Base-by-base conservation (phyloP, 495 filamentous ascomycete species). In the Endocarpon pusillum region DNA sequence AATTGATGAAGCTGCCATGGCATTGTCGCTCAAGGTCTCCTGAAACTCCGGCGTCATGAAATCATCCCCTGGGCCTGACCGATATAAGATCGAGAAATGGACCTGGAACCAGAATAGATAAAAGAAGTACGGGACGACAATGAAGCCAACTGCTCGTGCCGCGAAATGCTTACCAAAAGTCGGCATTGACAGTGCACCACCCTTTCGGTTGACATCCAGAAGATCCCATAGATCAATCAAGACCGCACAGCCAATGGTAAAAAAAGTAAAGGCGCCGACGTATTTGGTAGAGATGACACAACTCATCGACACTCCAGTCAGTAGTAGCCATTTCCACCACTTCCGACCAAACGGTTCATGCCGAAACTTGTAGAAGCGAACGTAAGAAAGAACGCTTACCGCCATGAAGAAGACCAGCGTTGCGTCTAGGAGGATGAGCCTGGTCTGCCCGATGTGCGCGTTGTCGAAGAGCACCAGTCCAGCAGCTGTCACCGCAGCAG, bases 51-150 rank as follows among this genome's bases (percentile, higher is more conserved):
- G 89, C 9, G 77, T 82, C 89, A 97, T 97, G 61, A 97, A 97
- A 39, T 97, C 89, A 47, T 97, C 91, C 25, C 89, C 89, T 28
- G 89, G 89, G 20, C 89, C 89, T 22, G 86, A 94, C 32, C 76
- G 69, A 25, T 62, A 78, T 34, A 97, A 65, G 45, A 97, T 81
- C 17, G 83, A 66, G 52, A 97, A 96, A 57, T 97, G 89, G 20
- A 96, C 85, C 63, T 96, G 89, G 73, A 97, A 97, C 91, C 91
- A 97, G 66, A 97, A 97, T 19, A 97, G 69, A 53, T 96, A 97
- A 57, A 96, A 89, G 44, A 96, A 67, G 69, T 94, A 94, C 22
- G 89, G 89, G 32, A 96, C 68, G 27, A 92, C 46, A 43, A 96
- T 81, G 23, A 97, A 63, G 6, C 75, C 84, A 43, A 89, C 62